phyloP scores from a whole-genome alignment of 768 basidiomycete genomes.

The Saitozyma sp. region DNA sequence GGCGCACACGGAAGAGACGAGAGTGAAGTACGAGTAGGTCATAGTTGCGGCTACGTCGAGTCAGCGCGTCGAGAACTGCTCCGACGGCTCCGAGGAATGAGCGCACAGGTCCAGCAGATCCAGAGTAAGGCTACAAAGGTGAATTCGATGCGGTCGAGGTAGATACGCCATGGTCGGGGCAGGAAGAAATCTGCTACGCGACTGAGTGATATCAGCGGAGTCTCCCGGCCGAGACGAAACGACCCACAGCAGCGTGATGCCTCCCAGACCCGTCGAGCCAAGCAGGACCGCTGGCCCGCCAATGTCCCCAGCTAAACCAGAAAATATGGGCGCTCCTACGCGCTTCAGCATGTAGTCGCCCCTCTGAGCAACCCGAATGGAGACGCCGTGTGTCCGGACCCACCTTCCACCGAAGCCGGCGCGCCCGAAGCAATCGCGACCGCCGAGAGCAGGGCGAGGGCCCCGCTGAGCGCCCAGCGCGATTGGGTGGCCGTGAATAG shows the following conservation, averaged over 20 bases:
- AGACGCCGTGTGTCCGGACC: too few relatives aligned
- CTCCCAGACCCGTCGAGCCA: conserved; percentile 15
- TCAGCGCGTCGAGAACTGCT: not conserved
- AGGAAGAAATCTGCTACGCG: conserved; percentile 16
- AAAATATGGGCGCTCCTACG: too few relatives aligned
- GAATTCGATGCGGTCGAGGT: conserved; percentile 41
- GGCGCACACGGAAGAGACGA: conserved; percentile 27
- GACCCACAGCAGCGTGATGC: conserved; percentile 9
- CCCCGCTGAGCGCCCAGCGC: too few relatives aligned
- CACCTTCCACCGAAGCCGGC: too few relatives aligned
- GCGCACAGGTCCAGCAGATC: conserved; percentile 47
- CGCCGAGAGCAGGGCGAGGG: too few relatives aligned
- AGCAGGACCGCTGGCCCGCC: not conserved
- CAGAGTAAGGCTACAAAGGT: conserved; percentile 35
- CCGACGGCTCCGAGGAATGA: not conserved
- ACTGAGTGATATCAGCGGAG: conserved; percentile 12
- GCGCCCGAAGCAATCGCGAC: too few relatives aligned
- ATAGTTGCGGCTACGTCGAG: conserved; percentile 35
- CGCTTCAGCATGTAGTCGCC: too few relatives aligned
- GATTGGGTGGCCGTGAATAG: too few relatives aligned
- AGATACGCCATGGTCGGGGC: conserved; percentile 35
- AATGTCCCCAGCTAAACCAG: too few relatives aligned
- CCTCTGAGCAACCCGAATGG: too few relatives aligned
- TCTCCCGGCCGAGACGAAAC: not conserved
- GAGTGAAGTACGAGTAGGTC: conserved; percentile 40